Evolutionary conservation across 2,329 filamentous ascomycete species (phyloP), one percentile per base, ranked within the genome.

Genomic region (Pestalotiopsis sp.): DNA sequence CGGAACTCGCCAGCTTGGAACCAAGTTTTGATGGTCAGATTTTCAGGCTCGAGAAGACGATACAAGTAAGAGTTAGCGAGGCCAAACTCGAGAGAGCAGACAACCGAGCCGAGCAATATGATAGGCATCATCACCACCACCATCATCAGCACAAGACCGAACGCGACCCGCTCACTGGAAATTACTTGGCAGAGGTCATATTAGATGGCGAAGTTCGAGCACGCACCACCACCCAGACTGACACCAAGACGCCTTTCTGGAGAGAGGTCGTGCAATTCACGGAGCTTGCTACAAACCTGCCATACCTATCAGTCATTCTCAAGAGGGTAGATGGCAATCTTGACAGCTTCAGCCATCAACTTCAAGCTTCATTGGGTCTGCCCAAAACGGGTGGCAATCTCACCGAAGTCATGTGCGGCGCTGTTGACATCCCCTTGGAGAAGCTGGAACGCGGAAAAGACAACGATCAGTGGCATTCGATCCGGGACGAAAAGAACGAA

Each of bases 401-500:
- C 13, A 81, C 82, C 2, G 89, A 91, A 73, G 77, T 85, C 14
- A 76, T 88, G 2, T 89, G 87, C 71, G 93, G 93, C 1, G 89
- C 90, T 64, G 91, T 97, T n/a, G 93, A 97, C 73, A 88, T 98
- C 38, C 88, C 91, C 23, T 83, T 98, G 7, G 91, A 95, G 69
- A 92, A 94, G 71, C 80, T 97, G 17, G 93, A 95, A 49, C 86
- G 89, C 0, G 91, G 91, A 17, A 92, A 92, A 75, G 92, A 95
- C 68, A 87, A 91, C 41, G 95, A 98, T 79, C 92, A 94, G 75
- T 98, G 95, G 95, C 92, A 94, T 83, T 92, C 91, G 17, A 89
- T 97, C 25, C 81, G 91, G 63, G 93, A 97, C 75, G 91, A 92
- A 72, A 90, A 88, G 71, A 90, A 93, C 70, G 91, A 94, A 73